phyloP scores from a whole-genome alignment of 192 early-diverging fungal species.

The Thamnidium elegans region DNA sequence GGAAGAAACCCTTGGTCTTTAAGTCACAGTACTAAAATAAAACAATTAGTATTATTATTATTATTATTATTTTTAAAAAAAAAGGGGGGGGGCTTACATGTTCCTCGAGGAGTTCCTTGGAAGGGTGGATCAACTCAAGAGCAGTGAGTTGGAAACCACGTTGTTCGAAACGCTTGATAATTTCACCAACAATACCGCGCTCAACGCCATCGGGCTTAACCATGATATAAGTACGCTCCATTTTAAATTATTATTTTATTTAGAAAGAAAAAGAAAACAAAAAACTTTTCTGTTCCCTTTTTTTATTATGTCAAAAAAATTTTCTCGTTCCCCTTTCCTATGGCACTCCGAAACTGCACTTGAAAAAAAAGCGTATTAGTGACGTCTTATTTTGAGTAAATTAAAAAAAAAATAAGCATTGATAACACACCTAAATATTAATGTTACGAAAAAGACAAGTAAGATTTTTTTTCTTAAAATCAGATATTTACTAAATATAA shows the following conservation, averaged over 20 bases:
- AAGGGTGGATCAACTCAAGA: slow-evolving; percentile 73
- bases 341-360: too few relatives aligned
- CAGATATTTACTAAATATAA: too few relatives aligned
- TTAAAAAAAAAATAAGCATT: too few relatives aligned
- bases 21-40: slow-evolving; percentile 70
- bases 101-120: slow-evolving; percentile 54
- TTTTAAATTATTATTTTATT: slow-evolving; percentile 13
- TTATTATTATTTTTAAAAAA: background rate
- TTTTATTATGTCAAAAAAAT: background rate
- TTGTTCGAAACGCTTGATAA: slow-evolving; percentile 90
- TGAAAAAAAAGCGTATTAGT: too few relatives aligned
- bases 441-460: too few relatives aligned
- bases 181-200: slow-evolving; percentile 88
- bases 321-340: background rate
- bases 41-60: background rate
- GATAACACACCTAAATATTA: too few relatives aligned
- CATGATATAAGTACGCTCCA: slow-evolving; percentile 59
- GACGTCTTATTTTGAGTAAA: too few relatives aligned
- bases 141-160: slow-evolving; percentile 89
- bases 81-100: slow-evolving; percentile 25
- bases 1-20: slow-evolving; percentile 85
- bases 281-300: background rate
- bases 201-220: slow-evolving; percentile 61
- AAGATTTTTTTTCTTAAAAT: too few relatives aligned
- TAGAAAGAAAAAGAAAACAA: background rate